These are phyloP conservation scores for Nitzschia putrida DNA, from an alignment of 108 stramenopile genomes.

Conservation along the genomic window DNA sequence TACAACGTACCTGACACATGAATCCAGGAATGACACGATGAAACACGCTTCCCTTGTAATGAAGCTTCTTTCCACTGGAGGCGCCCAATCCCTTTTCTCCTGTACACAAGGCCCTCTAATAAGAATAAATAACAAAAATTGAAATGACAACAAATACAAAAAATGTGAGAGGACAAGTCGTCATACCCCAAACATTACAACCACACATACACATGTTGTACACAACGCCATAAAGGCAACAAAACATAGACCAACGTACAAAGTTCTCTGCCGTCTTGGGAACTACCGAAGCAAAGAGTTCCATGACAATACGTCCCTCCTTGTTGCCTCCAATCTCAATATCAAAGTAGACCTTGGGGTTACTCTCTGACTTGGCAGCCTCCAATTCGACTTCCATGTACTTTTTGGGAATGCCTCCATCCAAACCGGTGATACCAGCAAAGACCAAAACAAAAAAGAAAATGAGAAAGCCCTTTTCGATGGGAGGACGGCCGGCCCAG, in stretches of 20 bases:
- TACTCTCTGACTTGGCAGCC: slow-evolving; percentile 11
- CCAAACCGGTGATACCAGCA: slow-evolving; percentile 42
- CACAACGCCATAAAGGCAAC: not conserved
- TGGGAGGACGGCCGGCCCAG: slow-evolving; percentile 11
- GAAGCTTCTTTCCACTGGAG: slow-evolving; percentile 35
- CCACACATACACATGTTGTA: no score
- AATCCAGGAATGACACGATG: slow-evolving; percentile 96
- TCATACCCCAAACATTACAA: no score
- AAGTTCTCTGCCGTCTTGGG: slow-evolving; percentile 95
- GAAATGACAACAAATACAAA: no score
- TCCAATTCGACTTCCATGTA: slow-evolving; percentile 19
- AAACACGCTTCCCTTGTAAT: slow-evolving; percentile 86
- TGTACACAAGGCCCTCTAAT: slow-evolving; percentile 43
- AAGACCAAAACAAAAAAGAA: slow-evolving; percentile 23
- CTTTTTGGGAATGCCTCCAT: slow-evolving; percentile 27
- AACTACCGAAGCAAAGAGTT: slow-evolving; percentile 81
- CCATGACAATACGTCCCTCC: slow-evolving; percentile 88
- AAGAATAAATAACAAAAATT: no score
- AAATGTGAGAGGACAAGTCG: no score
- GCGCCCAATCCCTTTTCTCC: slow-evolving; percentile 87
- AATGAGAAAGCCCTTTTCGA: slow-evolving; percentile 16
- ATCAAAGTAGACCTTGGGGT: slow-evolving; percentile 73
- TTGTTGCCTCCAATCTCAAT: slow-evolving; percentile 79
- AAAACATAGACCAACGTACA: slow-evolving; percentile 16
- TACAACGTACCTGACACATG: slow-evolving; percentile 50